Conservation (phyloP, 805 yeast species). For the Saccharomycopsis capsularis region DNA sequence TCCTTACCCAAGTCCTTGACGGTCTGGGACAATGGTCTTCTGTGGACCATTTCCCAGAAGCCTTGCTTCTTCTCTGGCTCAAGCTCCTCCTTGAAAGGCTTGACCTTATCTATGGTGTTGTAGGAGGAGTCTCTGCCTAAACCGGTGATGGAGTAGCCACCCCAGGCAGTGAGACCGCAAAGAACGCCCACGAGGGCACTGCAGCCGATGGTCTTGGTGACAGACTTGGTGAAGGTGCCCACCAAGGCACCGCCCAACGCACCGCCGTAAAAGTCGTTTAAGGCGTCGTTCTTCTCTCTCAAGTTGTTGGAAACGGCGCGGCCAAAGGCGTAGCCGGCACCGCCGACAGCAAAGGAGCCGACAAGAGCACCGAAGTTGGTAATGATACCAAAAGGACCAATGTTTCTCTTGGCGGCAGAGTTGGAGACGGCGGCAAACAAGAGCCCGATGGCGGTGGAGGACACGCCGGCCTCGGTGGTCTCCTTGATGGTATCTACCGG, state of each 20-base stretch:
- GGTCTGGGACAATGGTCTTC: constrained; percentile 78
- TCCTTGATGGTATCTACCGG: constrained; percentile 51
- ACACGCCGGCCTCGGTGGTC: constrained; percentile 40
- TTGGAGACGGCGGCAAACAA: constrained; percentile 43
- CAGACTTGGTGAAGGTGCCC: constrained; percentile 32
- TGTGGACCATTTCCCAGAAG: constrained; percentile 74
- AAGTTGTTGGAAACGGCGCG: constrained; percentile 47
- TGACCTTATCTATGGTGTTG: constrained; percentile 24
- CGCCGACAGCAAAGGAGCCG: constrained; percentile 37
- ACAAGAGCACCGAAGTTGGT: constrained; percentile 28
- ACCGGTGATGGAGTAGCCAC: constrained; percentile 43
- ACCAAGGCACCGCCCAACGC: constrained; percentile 38
- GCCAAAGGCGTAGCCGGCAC: constrained; percentile 36
- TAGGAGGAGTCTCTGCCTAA: constrained; percentile 36
- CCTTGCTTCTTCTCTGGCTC: constrained; percentile 39
- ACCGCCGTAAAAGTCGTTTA: constrained; percentile 48
- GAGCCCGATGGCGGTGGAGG: constrained; percentile 41
- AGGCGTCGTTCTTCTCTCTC: constrained; percentile 55
- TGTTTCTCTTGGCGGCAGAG: constrained; percentile 37
- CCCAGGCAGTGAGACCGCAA: constrained; percentile 47
- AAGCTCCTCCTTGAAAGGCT: constrained; percentile 26
- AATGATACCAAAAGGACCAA: constrained; percentile 32
- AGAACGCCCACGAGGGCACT: constrained; percentile 38
- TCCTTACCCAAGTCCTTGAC: constrained; percentile 57
- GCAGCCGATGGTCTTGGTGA: constrained; percentile 40